These are phyloP conservation scores for Kalanchoe fedtschenkoi DNA, from an alignment of 164 flowering plant species.

Conservation along the genomic window DNA sequence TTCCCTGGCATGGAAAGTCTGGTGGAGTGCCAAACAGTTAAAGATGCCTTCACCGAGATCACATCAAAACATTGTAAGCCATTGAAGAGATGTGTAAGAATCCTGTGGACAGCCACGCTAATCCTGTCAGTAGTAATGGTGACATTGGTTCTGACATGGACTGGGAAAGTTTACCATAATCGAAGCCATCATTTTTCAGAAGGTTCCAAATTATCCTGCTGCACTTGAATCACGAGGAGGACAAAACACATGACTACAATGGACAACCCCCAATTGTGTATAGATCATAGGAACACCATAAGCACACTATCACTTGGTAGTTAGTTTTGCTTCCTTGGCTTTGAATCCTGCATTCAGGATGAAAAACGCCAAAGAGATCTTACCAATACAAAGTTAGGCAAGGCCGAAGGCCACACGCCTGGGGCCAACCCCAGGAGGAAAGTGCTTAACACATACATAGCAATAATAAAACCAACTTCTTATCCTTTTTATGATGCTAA, in stretches of 20 bases:
- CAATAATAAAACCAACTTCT: too few species aligned
- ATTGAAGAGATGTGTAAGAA: conserved; percentile 33
- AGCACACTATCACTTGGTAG: background rate
- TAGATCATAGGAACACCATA: background rate
- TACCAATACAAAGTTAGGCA: background rate
- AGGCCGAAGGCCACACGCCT: background rate
- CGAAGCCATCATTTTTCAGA: conserved; percentile 22
- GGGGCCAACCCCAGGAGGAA: background rate
- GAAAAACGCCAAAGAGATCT: background rate
- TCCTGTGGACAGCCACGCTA: conserved; percentile 50
- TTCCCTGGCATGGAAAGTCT: conserved; percentile 67
- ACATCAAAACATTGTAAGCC: conserved; percentile 58
- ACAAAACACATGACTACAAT: background rate
- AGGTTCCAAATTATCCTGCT: conserved; percentile 34
- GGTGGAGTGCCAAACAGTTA: conserved; percentile 54
- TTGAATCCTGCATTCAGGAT: background rate
- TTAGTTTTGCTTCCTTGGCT: conserved; percentile 3
- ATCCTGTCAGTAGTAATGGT: conserved; percentile 44
- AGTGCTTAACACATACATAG: background rate
- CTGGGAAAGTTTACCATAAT: conserved; percentile 23
- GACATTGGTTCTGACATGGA: conserved; percentile 44
- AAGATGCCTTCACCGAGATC: conserved; percentile 54
- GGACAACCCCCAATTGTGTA: background rate
- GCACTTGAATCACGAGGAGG: conserved; percentile 14
- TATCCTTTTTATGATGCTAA: too few species aligned